Evolutionary conservation across 2,329 filamentous ascomycete genomes (phyloP).

Genomic region (Paracamarosporium sp.): DNA sequence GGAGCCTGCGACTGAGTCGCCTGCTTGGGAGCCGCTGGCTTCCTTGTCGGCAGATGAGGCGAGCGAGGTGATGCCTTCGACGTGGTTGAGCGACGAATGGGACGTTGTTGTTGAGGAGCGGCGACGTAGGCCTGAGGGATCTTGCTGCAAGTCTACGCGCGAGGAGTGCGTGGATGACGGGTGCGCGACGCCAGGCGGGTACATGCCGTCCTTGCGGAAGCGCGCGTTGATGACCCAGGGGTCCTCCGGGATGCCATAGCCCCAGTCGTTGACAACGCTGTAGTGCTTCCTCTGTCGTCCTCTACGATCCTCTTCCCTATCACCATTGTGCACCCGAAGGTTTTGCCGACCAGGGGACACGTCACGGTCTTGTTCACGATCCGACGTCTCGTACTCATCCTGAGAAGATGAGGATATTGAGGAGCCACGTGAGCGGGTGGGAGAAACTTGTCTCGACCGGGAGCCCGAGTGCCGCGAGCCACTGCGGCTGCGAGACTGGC

Average conservation of each 20-base stretch:
- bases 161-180: slow-evolving; percentile 58
- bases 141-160: slow-evolving; percentile 54
- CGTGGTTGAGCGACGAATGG: slow-evolving; percentile 33
- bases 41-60: slow-evolving; percentile 17
- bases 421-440: slow-evolving; percentile 36
- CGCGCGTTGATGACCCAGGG: slow-evolving; percentile 94
- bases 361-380: slow-evolving; percentile 11
- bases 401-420: slow-evolving; percentile 40
- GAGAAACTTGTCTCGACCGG: slow-evolving; percentile 42
- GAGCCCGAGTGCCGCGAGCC: slow-evolving; percentile 32
- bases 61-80: slow-evolving; percentile 30
- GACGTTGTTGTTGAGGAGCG: slow-evolving; percentile 43
- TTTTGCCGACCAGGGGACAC: slow-evolving; percentile 26
- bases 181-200: slow-evolving; percentile 57
- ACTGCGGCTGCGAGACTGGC: slow-evolving; percentile 39
- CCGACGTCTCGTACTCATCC: slow-evolving; percentile 22
- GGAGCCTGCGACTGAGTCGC: slow-evolving; percentile 22
- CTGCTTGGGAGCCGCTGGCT: slow-evolving; percentile 12
- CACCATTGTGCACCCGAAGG: slow-evolving; percentile 38
- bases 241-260: slow-evolving; percentile 88
- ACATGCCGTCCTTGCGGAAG: slow-evolving; percentile 82
- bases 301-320: slow-evolving; percentile 25
- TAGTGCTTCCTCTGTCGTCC: slow-evolving; percentile 50
- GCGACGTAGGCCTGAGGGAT: slow-evolving; percentile 29
- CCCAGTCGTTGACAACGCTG: slow-evolving; percentile 58